These are phyloP conservation scores for Pythium sp. DNA, from an alignment of 352 stramenopile species.

Conservation along the genomic window DNA sequence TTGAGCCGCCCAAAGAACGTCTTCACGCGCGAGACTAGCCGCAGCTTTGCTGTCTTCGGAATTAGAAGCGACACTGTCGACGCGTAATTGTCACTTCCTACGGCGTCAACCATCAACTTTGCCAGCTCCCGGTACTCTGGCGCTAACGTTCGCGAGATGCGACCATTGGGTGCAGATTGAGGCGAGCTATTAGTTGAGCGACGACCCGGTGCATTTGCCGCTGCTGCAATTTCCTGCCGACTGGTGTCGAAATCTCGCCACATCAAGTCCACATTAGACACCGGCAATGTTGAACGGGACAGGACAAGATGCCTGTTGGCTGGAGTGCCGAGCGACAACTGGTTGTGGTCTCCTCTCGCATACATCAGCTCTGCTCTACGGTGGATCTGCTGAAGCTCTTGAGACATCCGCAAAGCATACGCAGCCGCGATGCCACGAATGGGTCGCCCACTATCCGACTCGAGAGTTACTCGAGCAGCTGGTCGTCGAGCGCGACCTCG, in stretches of 20 bases:
- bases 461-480: constrained; percentile 22
- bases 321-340: constrained; percentile 26
- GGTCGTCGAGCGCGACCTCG: constrained; percentile 11
- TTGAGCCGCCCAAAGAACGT: constrained; percentile 67
- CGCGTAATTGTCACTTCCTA: constrained; percentile 71
- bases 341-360: constrained; percentile 51
- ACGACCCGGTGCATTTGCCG: constrained; percentile 11
- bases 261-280: constrained; percentile 36
- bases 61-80: constrained; percentile 72
- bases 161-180: not conserved
- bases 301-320: constrained; percentile 17
- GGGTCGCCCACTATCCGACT: constrained; percentile 34
- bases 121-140: constrained; percentile 56
- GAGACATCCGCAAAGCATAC: constrained; percentile 76
- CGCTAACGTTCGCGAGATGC: constrained; percentile 42
- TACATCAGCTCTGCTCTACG: constrained; percentile 72
- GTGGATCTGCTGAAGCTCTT: constrained; percentile 73
- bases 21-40: constrained; percentile 69
- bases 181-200: constrained; percentile 3
- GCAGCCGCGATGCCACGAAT: constrained; percentile 60
- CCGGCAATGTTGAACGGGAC: constrained; percentile 27
- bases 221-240: constrained; percentile 38
- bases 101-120: constrained; percentile 68
- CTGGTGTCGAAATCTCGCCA: constrained; percentile 62
- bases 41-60: constrained; percentile 71